phyloP scores from a whole-genome alignment of 352 stramenopile species.

The Phytophthora citrophthora region DNA sequence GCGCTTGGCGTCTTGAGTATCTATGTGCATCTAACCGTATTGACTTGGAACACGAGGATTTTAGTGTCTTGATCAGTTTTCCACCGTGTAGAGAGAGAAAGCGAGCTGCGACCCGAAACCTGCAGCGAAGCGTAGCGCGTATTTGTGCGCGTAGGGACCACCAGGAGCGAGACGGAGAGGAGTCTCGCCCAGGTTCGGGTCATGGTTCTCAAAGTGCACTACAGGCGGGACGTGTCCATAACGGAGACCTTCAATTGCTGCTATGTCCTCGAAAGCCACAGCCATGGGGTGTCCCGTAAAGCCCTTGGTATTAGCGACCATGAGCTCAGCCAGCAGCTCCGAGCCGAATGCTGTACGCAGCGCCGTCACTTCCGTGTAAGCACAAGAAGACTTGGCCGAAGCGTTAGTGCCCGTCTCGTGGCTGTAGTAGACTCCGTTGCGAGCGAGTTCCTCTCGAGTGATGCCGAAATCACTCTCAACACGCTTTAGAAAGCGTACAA shows the following conservation, averaged over 20 bases:
- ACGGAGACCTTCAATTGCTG: constrained; percentile 92
- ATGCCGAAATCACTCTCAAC: constrained; percentile 94
- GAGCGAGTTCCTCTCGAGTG: constrained; percentile 89
- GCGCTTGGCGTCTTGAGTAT: constrained; percentile 7
- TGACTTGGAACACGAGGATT: constrained; percentile 6
- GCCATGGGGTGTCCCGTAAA: constrained; percentile 97
- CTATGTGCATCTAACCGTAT: constrained; percentile 23
- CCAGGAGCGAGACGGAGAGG: constrained; percentile 64
- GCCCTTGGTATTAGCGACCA: constrained; percentile 94
- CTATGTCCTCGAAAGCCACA: constrained; percentile 96
- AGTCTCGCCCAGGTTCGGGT: constrained; percentile 67
- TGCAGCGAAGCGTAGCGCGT: constrained; percentile 95
- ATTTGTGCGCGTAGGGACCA: constrained; percentile 83
- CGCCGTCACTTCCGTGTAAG: constrained; percentile 92
- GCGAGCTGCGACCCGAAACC: constrained; percentile 97
- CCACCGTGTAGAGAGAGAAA: constrained; percentile 94
- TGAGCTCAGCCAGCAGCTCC: constrained; percentile 70
- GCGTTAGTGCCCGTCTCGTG: constrained; percentile 98
- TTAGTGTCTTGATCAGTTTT: constrained; percentile 28
- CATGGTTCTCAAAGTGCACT: constrained; percentile 91
- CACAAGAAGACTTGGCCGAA: constrained; percentile 91
- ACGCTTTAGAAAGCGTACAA: constrained; percentile 89
- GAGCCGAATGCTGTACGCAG: constrained; percentile 74
- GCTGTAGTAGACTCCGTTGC: constrained; percentile 96
- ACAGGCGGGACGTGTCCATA: constrained; percentile 88